Base-by-base conservation (phyloP, 164 flowering plant species). In the Vitis rupestris region DNA sequence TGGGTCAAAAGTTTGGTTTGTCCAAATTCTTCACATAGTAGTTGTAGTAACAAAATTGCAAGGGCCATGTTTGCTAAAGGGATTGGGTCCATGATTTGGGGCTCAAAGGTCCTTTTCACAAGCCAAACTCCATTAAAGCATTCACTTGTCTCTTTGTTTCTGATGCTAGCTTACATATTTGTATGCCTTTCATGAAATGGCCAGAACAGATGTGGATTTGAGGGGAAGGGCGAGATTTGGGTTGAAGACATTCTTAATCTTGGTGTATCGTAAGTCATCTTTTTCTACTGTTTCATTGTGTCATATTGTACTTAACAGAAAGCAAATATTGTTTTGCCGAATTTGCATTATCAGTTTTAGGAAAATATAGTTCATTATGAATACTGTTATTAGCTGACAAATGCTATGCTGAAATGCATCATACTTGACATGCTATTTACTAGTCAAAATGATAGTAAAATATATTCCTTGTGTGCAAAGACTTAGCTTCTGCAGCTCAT, bases 121-220 rank as follows among this genome's bases (percentile, higher is more conserved):
- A 5, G 27, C 27, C 27, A 23, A 23, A 23, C 27, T 23, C 27
- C 27, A 23, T 48, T 19, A 56, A 10, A 11, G 29, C 19, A 9
- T 47, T 48, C 10, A 16, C 30, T 5, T 58, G 23, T 11, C 50
- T 66, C n/a, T 37, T 47, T 53, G 8, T 37, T 55, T 56, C 29
- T 70, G 37, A 37, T 27, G 29, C 49, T 65, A 9, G 14, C 23
- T 23, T 47, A 19, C 55, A 30, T 12, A 17, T 9, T 49, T 58
- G 27, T 58, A 59, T 29, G 55, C 56, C 9, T 69, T 68, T 66
- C 23, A 52, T 68, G 16, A 47, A 60, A 29, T 77, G 70, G 66
- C 69, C 93, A 95, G 99, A 95, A 90, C 64, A 87, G 99, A 81
- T 92, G 97, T 80, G 98, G 96, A 68, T 95, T 95, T 68, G 93